Evolutionary conservation across 306 rosid genomes (phyloP), one percentile per base, ranked within the genome.

Genomic region (Lablab purpureus): DNA sequence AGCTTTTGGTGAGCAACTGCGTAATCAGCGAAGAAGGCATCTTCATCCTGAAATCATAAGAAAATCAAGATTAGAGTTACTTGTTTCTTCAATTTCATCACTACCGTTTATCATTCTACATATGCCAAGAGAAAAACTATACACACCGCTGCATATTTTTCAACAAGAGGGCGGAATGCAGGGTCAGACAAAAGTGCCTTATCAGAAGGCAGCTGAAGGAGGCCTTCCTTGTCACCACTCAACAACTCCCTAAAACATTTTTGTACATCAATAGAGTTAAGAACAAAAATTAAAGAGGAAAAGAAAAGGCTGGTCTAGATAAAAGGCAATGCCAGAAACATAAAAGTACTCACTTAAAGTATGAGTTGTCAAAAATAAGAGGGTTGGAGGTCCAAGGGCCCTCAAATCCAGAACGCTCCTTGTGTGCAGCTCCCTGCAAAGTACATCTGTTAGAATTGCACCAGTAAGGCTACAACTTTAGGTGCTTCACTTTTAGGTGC

Each of bases 401-500:
- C 86, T 96, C 99, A 17, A 96, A 96, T 54, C 99, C 99, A 81
- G 99, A 96, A 10, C 98, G 97, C 80, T 96, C 99, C 91, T 96
- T 96, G 94, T 96, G 99, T 1, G 78, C 87, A 43, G 89, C 92
- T 78, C 99, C 99, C 99, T 96, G 80, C 34, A 7, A 13, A 34
- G 23, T 58, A 22, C 67, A 60, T 32, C 15, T 18, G 6, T 32
- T 9, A 37, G 12, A 19, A 60, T 13, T 6, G 4, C 10, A 40
- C 54, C 2, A 51, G 62, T 40, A 19, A 75, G 0, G 23, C 36
- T 10, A 22, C 41, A 2, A 18, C 1, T 10, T 37, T 13, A 18
- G 3, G 14, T 5, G 2, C 3, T 4, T 0, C 4, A 34, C 30
- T 8, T 11, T 28, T 4, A 40, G 27, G 40, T 62, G 73, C n/a